A percentile compares a stretch with the other conserved stretches of the same genome.
These are phyloP conservation scores for Phaffia tasmanica DNA, from an alignment of 768 basidiomycete genomes.

Conservation along the genomic window DNA sequence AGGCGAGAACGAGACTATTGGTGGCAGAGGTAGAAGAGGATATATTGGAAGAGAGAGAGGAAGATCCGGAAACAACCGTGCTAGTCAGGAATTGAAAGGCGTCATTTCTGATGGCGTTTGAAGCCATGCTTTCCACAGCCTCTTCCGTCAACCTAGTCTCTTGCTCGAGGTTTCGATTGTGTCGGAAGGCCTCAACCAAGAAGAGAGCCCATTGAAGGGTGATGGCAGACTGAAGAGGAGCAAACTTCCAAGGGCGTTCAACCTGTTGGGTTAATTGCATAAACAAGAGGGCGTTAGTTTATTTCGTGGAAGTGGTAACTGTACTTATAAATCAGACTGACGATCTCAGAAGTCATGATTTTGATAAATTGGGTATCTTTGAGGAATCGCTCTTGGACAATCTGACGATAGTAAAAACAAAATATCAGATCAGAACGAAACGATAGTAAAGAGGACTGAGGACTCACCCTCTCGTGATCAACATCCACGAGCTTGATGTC, in stretches of 20 bases:
- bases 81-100: slow-evolving; percentile 60
- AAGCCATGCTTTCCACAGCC: slow-evolving; percentile 67
- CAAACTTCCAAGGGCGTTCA: slow-evolving; percentile 50
- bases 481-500: slow-evolving; percentile 14
- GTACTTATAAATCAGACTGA: slow-evolving; percentile 29
- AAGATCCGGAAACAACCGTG: slow-evolving; percentile 43
- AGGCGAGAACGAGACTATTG: slow-evolving; percentile 28
- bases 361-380: slow-evolving; percentile 25
- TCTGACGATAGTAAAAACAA: neutral
- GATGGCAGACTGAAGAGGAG: slow-evolving; percentile 58
- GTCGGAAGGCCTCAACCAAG: slow-evolving; percentile 61
- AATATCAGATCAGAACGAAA: too few relatives aligned
- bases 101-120: slow-evolving; percentile 72
- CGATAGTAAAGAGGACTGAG: neutral
- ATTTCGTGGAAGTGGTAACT: slow-evolving; percentile 41
- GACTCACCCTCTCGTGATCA: slow-evolving; percentile 19
- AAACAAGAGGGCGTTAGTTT: slow-evolving; percentile 17
- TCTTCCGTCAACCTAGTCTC: slow-evolving; percentile 56
- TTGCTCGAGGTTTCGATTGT: slow-evolving; percentile 53
- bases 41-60: neutral
- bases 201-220: slow-evolving; percentile 83
- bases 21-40: neutral
- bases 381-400: slow-evolving; percentile 23
- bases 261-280: slow-evolving; percentile 27
- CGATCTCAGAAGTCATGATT: slow-evolving; percentile 24